Evolutionary conservation across 1,284 basidiomycete species (phyloP), one percentile per base, ranked within the genome.

Genomic region (Taiwanofungus camphoratus): DNA sequence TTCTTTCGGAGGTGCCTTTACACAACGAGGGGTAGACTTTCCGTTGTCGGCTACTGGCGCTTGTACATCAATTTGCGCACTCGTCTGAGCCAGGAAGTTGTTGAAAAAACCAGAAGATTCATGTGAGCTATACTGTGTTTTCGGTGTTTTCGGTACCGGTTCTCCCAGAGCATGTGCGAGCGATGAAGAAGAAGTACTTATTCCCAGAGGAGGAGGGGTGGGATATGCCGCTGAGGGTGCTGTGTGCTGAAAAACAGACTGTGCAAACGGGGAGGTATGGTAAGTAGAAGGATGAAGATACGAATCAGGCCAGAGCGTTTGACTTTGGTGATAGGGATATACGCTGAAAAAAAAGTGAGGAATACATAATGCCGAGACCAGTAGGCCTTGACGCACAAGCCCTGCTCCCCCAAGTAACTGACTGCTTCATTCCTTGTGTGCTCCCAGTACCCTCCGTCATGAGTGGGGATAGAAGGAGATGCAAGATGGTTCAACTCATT

Each of bases 151-250:
- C 13, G 63, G 62, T 21, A 52, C 56, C 1, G 74, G 73, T 20
- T 69, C 66, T 8, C 77, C 81, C n/a, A 87, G 70, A 5, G 84
- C 84, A 57, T 71, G 70, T 1, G 85, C 82, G 41, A 87, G 71
- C 8, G 84, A 86, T 12, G 84, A 85, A 1, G 82, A 82, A 0
- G 82, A 76, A n/a, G 68, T 67, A 27, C 65, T 71, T 21, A 81
- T 76, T 9, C 72, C 70, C 2, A 78, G 79, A 11, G 80, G 82
- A 5, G 81, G 79, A 13, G 80, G 80, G 2, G 82, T 82, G 2
- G 81, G 80, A 61, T 84, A 85, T 6, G 76, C 70, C 4, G 69
- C 65, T n/a, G 69, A 68, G 15, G 81, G 77, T 7, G 70, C 60
- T 16, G 74, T 71, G 15, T 74, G 73, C 41, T 82, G 79, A 42